Evolutionary conservation across 2,329 filamentous ascomycete genomes (phyloP).

Genomic region (Colletotrichum orchidophilum): DNA sequence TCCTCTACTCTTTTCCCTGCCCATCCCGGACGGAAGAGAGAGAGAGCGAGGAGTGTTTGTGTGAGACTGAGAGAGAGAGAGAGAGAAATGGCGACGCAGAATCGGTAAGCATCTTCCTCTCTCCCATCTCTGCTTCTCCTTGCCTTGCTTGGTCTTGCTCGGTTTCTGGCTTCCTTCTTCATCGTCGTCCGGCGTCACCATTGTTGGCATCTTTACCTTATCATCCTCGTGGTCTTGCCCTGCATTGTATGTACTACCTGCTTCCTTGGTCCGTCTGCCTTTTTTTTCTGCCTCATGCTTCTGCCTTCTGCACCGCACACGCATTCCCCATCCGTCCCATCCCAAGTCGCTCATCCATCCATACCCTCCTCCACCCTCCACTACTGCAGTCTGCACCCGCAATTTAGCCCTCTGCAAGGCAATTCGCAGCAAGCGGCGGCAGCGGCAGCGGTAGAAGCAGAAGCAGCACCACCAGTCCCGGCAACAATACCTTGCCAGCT

Average conservation of each 20-base stretch:
- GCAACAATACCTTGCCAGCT: neutral
- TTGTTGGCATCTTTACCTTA: neutral
- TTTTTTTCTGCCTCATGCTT: neutral
- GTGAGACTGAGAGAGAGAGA: conserved; percentile 7
- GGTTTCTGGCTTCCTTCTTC: neutral
- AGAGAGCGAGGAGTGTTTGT: conserved; percentile 2
- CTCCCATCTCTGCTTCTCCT: neutral
- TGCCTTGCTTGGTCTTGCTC: neutral
- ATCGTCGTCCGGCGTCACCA: neutral
- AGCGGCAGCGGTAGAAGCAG: neutral
- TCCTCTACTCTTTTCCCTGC: conserved; percentile 9
- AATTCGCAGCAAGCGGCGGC: neutral
- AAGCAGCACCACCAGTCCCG: neutral
- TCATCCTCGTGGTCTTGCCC: neutral
- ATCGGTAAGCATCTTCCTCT: conserved; percentile 41
- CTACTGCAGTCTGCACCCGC: neutral
- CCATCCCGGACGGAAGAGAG: neutral
- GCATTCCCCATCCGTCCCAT: conserved; percentile 1
- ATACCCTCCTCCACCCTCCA: neutral
- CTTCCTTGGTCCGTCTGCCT: neutral
- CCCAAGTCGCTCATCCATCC: neutral
- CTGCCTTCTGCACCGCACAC: neutral
- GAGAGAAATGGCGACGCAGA: conserved; percentile 45
- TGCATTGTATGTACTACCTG: neutral
- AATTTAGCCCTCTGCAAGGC: neutral